Evolutionary conservation across 169 alveolate genomes (phyloP).

Genomic region (Neospora caninum): DNA sequence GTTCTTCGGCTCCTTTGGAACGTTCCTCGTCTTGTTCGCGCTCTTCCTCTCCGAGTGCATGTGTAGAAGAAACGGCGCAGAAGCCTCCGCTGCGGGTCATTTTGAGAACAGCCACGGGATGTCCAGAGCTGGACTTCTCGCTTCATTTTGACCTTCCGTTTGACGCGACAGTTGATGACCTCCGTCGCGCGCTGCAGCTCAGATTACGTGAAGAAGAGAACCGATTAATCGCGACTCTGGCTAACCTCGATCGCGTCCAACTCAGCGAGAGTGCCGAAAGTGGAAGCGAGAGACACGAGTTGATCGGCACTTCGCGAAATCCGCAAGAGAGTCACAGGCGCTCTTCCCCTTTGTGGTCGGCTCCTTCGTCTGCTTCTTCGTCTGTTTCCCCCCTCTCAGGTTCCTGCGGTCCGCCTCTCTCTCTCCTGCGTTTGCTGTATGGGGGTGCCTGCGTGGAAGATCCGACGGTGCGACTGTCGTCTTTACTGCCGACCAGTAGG

Average conservation of each 20-base stretch:
- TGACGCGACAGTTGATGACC: not conserved
- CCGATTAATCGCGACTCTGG: not conserved
- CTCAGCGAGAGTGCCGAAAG: no score
- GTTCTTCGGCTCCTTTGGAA: not conserved
- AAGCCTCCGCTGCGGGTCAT: not conserved
- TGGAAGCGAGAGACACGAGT: no score
- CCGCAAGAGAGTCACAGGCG: not conserved
- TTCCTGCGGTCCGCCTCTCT: not conserved
- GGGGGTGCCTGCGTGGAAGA: slow-evolving; percentile 8
- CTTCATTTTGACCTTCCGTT: not conserved
- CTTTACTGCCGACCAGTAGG: not conserved
- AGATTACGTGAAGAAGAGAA: not conserved
- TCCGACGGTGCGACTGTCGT: not conserved
- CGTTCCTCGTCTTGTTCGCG: not conserved
- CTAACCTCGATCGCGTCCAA: no score
- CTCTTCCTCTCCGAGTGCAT: not conserved
- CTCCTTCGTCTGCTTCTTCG: not conserved
- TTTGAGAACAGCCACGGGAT: not conserved
- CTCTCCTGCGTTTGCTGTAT: not conserved
- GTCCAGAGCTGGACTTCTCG: not conserved
- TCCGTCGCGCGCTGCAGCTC: slow-evolving; percentile 19
- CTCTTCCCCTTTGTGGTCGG: not conserved
- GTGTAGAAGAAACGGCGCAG: not conserved
- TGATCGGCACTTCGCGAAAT: not conserved
- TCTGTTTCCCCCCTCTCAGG: not conserved